These are phyloP conservation scores for Cetradonia linearis DNA, from an alignment of 495 filamentous ascomycete genomes.

Conservation along the genomic window DNA sequence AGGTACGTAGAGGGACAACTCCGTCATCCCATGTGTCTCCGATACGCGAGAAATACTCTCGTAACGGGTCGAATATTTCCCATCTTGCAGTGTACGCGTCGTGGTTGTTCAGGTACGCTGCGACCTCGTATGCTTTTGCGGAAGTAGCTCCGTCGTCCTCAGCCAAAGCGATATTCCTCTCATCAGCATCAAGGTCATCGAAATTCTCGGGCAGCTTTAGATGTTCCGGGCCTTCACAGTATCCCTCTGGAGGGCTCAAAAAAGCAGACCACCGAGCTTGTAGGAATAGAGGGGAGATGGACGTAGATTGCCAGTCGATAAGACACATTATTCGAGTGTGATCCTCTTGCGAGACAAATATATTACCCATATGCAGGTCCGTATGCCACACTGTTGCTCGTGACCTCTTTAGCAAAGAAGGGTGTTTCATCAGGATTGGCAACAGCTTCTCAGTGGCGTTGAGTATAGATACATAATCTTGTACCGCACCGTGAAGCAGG, in stretches of 20 bases:
- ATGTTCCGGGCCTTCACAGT: slow-evolving; percentile 25
- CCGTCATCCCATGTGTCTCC: slow-evolving; percentile 30
- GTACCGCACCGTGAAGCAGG: slow-evolving; percentile 17
- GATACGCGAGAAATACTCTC: slow-evolving; percentile 31
- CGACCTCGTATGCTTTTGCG: slow-evolving; percentile 32
- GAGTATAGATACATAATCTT: slow-evolving; percentile 23
- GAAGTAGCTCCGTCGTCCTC: slow-evolving; percentile 26
- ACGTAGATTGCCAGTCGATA: slow-evolving; percentile 30
- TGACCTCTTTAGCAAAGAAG: slow-evolving; percentile 16
- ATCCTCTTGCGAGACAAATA: slow-evolving; percentile 27
- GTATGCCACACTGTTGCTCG: slow-evolving; percentile 33
- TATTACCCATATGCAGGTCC: slow-evolving; percentile 35
- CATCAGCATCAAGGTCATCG: slow-evolving; percentile 27
- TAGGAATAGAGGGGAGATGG: slow-evolving; percentile 27
- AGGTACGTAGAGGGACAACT: slow-evolving; percentile 26
- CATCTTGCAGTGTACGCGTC: slow-evolving; percentile 28
- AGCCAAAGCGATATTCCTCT: slow-evolving; percentile 25
- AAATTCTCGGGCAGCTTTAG: slow-evolving; percentile 29
- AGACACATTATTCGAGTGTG: slow-evolving; percentile 26
- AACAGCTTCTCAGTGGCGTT: slow-evolving; percentile 23
- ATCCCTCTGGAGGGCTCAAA: slow-evolving; percentile 28
- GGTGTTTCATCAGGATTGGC: slow-evolving; percentile 22
- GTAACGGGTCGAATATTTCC: slow-evolving; percentile 27
- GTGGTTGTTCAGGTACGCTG: slow-evolving; percentile 27
- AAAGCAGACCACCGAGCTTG: slow-evolving; percentile 31